Evolutionary conservation across 1,139 yeast species (phyloP).

Genomic region (Nakaseomyces delphensis): DNA sequence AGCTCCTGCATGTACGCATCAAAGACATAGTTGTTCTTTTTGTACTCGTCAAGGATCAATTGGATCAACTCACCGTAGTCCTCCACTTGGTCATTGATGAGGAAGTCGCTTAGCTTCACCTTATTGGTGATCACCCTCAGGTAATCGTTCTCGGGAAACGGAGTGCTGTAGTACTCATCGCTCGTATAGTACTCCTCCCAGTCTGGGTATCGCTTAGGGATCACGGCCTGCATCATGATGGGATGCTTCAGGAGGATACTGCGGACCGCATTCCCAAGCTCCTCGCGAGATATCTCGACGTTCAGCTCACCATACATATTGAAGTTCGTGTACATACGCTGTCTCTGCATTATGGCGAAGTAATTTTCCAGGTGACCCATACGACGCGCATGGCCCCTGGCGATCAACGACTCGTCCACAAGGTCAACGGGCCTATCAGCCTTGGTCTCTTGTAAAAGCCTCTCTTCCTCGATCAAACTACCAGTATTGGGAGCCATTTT

Average conservation of each 20-base stretch:
- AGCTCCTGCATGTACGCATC: constrained; percentile 14
- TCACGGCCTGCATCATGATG: constrained; percentile 16
- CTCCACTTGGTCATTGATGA: constrained; percentile 19
- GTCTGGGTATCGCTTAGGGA: constrained; percentile 17
- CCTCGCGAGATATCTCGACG: constrained; percentile 8
- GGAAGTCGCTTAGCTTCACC: constrained; percentile 16
- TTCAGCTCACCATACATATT: constrained; percentile 20
- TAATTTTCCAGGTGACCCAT: constrained; percentile 26
- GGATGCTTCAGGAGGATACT: constrained; percentile 19
- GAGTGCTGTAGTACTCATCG: constrained; percentile 17
- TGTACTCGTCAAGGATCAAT: constrained; percentile 12
- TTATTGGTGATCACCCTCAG: constrained; percentile 15
- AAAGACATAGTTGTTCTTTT: constrained; percentile 13
- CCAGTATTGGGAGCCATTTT: constrained; percentile 5
- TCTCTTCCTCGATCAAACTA: constrained; percentile 1
- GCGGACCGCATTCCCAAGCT: constrained; percentile 15
- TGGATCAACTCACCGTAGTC: constrained; percentile 13
- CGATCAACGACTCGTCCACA: constrained; percentile 8
- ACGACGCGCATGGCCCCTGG: constrained; percentile 26
- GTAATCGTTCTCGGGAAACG: constrained; percentile 21
- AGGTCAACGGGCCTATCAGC: constrained; percentile 4
- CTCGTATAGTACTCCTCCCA: constrained; percentile 17
- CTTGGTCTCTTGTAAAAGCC: background rate
- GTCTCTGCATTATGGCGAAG: constrained; percentile 25
- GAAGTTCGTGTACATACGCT: constrained; percentile 23